Evolutionary conservation across 1,139 yeast genomes (phyloP), one percentile per base, ranked within the genome.

Genomic region (Geotrichum aggregatum): DNA sequence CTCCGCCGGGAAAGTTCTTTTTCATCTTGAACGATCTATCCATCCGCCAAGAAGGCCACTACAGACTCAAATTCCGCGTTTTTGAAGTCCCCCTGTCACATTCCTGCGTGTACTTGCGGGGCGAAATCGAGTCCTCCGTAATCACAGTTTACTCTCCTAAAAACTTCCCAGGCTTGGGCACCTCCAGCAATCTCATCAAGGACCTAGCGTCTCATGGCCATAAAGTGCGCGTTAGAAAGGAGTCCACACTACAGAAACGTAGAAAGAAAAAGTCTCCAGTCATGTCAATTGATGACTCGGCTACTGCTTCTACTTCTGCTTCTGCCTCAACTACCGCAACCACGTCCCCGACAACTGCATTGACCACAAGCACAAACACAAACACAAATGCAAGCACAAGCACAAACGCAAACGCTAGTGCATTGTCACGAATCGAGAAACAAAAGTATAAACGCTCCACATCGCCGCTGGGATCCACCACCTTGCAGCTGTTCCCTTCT

Each of bases 101-200:
- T 11, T 57, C 59, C 13, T 33, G 34, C 14, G 54, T 61, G 52
- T 56, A 41, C 48, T 65, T 55, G 50, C 59, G 69, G 6, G 66
- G 64, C 5, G 63, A 61, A 45, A 56, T 58, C 14, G 50, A 57
- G 45, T 62, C 68, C 7, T 57, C 61, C 36, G 57, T 62, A 31
- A 58, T 68, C 44, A 62, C 66, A 4, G 72, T 68, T 16, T 68
- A 66, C 58, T 62, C 70, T 1, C 71, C 71, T 24, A 70, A 69
- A 53, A 63, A 65, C 44, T 68, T 68, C 55, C 72, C 71, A 14
- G 72, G 72, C 2, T 61, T 68, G 47, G 70, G 62, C 45, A 67
- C 66, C 13, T 61, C 66, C 24, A 63, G 67, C 31, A 69, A 66
- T 38, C 56, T 67, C 46, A 68, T 67, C 39, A 63, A 66, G 35